These are phyloP conservation scores for Casuarina glauca DNA, from an alignment of 306 rosid species.

Conservation along the genomic window DNA sequence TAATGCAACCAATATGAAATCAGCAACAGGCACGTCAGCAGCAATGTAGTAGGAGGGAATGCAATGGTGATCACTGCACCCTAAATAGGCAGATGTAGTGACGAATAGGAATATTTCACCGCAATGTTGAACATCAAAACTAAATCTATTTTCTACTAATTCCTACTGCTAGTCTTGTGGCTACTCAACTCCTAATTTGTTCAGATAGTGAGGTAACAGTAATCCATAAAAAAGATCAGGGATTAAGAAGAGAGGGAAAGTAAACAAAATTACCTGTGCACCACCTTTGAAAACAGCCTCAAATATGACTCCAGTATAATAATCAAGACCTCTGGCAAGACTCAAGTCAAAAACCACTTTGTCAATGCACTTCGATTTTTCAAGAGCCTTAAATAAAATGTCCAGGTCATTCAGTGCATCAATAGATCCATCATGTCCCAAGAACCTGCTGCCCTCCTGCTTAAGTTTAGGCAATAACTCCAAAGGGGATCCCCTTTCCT, in stretches of 20 bases:
- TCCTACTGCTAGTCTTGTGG: not conserved
- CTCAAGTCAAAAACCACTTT: slow-evolving; percentile 92
- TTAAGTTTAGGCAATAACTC: slow-evolving; percentile 66
- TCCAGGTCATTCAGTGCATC: slow-evolving; percentile 80
- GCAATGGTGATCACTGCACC: not conserved
- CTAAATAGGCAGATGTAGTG: not conserved
- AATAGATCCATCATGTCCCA: slow-evolving; percentile 49
- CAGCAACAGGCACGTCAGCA: not conserved
- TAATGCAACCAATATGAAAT: not conserved
- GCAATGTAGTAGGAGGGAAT: not conserved
- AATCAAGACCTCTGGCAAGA: slow-evolving; percentile 97
- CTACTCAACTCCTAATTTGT: too few species aligned
- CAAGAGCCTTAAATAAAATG: slow-evolving; percentile 77
- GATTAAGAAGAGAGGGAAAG: not conserved
- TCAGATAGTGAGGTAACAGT: not conserved
- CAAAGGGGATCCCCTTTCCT: slow-evolving; percentile 81
- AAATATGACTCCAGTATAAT: slow-evolving; percentile 89
- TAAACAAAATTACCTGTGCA: slow-evolving; percentile 55
- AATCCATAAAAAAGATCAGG: not conserved
- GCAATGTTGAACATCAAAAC: not conserved
- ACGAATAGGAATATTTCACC: not conserved
- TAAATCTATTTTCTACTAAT: not conserved
- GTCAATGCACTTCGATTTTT: slow-evolving; percentile 61
- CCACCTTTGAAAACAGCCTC: slow-evolving; percentile 95
- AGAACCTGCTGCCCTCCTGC: slow-evolving; percentile 67